phyloP scores from a whole-genome alignment of 1,139 yeast species.

The Geotrichum carabidarum region DNA sequence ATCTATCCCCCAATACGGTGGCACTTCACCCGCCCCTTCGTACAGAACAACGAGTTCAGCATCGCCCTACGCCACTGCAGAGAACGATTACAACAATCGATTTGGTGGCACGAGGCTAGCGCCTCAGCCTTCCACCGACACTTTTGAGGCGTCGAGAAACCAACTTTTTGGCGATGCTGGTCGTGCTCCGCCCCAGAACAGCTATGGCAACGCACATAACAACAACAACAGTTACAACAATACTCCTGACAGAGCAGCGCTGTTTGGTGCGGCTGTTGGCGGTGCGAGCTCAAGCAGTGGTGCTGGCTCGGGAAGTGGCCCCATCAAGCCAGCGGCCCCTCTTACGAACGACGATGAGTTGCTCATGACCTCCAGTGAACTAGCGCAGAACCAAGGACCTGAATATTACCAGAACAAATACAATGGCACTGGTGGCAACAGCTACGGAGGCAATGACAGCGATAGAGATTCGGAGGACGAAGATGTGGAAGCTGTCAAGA shows the following conservation, averaged over 20 bases:
- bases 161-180: conserved; percentile 21
- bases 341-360: conserved; percentile 65
- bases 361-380: conserved; percentile 24
- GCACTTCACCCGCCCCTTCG: conserved; percentile 20
- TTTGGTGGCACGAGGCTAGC: conserved; percentile 25
- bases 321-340: not conserved
- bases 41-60: conserved; percentile 12
- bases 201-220: not conserved
- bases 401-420: conserved; percentile 2
- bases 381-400: conserved; percentile 12
- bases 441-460: conserved; percentile 21
- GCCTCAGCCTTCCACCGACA: conserved; percentile 29
- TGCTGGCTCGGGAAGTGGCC: not conserved
- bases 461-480: conserved; percentile 55
- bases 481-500: conserved; percentile 83
- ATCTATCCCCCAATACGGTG: conserved; percentile 30
- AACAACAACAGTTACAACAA: not conserved
- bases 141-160: conserved; percentile 27
- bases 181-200: conserved; percentile 4
- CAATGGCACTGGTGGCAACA: conserved; percentile 4
- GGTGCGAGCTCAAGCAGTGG: not conserved
- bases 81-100: conserved; percentile 25
- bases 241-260: conserved; percentile 18
- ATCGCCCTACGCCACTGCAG: conserved; percentile 32
- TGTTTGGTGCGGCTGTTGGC: conserved; percentile 19